Conservation (phyloP, 208 protist species). For the Crithidia mellificae region DNA sequence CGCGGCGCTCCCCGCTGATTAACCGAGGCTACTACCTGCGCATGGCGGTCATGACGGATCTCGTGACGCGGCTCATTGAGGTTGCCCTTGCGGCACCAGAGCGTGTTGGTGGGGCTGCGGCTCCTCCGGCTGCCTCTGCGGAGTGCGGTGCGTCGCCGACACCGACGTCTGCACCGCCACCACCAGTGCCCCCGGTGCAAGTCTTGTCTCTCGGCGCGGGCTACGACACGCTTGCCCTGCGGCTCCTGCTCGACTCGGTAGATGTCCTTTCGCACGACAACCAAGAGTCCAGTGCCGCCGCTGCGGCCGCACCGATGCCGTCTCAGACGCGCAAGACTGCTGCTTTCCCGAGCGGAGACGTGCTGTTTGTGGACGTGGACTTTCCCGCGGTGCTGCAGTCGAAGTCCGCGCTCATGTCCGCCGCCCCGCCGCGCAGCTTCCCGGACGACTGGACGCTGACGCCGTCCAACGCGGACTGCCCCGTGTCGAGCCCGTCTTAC, state of each 20-base stretch:
- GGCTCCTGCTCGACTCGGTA: slow-evolving; percentile 41
- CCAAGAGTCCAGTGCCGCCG: too few relatives aligned
- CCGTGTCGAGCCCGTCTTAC: slow-evolving; percentile 45
- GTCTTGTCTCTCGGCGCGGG: slow-evolving; percentile 88
- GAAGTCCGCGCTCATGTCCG: slow-evolving; percentile 70
- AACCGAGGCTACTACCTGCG: slow-evolving; percentile 91
- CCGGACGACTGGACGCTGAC: slow-evolving; percentile 35
- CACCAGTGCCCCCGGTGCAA: slow-evolving; percentile 40
- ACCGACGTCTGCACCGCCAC: background rate
- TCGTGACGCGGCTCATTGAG: slow-evolving; percentile 50
- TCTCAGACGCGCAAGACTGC: background rate
- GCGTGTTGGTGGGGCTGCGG: background rate
- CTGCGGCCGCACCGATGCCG: too few relatives aligned
- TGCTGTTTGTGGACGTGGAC: slow-evolving; percentile 83
- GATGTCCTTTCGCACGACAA: background rate
- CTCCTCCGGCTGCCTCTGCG: background rate
- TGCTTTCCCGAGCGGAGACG: slow-evolving; percentile 18
- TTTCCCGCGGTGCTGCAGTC: slow-evolving; percentile 78
- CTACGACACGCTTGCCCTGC: slow-evolving; percentile 86
- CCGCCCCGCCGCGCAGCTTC: slow-evolving; percentile 59
- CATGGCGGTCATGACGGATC: slow-evolving; percentile 81
- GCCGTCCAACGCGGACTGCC: slow-evolving; percentile 19
- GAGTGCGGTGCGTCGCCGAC: too few relatives aligned
- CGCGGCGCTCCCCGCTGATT: slow-evolving; percentile 83
- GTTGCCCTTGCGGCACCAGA: slow-evolving; percentile 14